Evolutionary conservation across 768 basidiomycete species (phyloP).

Genomic region (Coprinellus aureogranulatus): DNA sequence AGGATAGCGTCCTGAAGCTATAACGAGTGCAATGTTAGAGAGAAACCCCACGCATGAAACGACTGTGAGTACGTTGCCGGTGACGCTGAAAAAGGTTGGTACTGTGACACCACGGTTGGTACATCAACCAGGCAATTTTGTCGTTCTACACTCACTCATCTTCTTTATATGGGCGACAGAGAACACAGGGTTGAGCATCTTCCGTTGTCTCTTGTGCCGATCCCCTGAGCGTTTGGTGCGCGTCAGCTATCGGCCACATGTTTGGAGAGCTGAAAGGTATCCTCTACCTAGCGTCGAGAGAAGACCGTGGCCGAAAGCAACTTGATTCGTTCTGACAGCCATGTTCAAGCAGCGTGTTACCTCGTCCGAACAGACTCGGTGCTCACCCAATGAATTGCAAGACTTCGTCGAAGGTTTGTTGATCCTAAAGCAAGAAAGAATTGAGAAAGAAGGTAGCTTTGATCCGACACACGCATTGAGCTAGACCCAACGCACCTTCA

Average conservation of each 20-base stretch:
- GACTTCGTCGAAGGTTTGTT: conserved; percentile 20
- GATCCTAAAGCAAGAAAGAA: too few species aligned
- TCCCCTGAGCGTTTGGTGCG: conserved; percentile 34
- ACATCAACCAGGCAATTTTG: too few species aligned
- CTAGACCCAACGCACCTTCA: conserved; percentile 43
- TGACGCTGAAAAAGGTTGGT: background rate
- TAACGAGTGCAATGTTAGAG: background rate
- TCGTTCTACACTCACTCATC: conserved; percentile 35
- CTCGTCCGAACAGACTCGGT: background rate
- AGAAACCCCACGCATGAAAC: background rate
- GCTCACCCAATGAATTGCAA: conserved; percentile 5
- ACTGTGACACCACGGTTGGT: too few species aligned
- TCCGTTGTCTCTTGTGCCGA: conserved; percentile 39
- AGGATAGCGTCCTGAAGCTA: conserved; percentile 23
- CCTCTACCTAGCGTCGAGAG: conserved; percentile 5
- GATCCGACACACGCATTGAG: too few species aligned
- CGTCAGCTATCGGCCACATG: background rate
- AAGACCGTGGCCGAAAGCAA: conserved; percentile 6
- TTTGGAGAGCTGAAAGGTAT: background rate
- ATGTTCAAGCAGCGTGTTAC: background rate
- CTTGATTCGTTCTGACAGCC: conserved; percentile 11
- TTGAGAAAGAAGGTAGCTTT: too few species aligned
- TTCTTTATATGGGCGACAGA: conserved; percentile 33
- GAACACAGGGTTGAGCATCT: conserved; percentile 37
- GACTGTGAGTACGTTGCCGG: background rate